Base-by-base conservation (phyloP, 2,329 filamentous ascomycete species). In the Nannizzia gypsea region DNA sequence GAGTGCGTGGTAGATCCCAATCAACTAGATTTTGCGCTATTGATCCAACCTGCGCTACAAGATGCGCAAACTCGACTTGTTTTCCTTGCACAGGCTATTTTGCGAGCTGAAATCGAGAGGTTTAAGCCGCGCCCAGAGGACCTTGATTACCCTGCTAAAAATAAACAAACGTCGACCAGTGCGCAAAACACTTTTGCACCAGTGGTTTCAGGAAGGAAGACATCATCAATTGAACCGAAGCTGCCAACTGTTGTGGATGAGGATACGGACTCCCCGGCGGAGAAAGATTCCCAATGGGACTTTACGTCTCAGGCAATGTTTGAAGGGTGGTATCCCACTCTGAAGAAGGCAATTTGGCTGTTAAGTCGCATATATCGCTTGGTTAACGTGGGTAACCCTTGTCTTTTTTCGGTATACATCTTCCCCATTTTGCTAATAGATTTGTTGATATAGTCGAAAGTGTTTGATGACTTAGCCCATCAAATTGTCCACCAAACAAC, bases 401-500 rank as follows among this genome's bases (percentile, higher is more conserved):
- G 5, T 22, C 20, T 4, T 15, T 31, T n/a, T n/a, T 11, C 36
- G 5, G 17, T 22, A 48, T 46, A 36, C 31, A 36, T 13, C 13
- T 31, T 26, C 56, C 44, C 50, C 56, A 15, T 42, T 44, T 36
- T 68, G 59, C 31, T 28, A 56, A 44, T 50, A 46, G 17, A 58
- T 69, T 67, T 64, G 64, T 64, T 61, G 17, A 60, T 64, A 20
- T 59, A 83, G 81, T 84, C 83, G 60, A 83, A 81, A 22, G 83
- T 87, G 44, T 87, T 87, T 67, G 84, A 87, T 65, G 85, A 89
- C 66, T 78, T 89, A 2, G 85, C 86, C 4, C 86, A 89, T 69
- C 84, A 85, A 67, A 93, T 97, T 64, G 89, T 99, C 26, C 88
- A 92, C 67, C 89, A 95, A 72, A 93, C 91, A 1, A 96, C 91